These are phyloP conservation scores for Cruciata laevipes DNA, from an alignment of 257 asterid species.

Conservation along the genomic window DNA sequence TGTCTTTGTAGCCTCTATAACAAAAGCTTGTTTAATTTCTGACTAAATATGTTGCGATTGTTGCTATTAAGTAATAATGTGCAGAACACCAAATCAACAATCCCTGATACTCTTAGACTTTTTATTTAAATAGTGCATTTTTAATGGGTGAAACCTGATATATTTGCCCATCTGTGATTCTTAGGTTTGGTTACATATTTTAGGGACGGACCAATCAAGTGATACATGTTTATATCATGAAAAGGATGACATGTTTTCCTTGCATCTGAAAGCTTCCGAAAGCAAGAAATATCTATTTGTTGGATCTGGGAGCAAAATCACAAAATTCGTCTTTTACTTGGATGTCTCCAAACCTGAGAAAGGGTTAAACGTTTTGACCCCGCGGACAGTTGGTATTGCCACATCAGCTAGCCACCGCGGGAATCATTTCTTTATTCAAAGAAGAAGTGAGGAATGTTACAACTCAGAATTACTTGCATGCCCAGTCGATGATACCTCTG, in stretches of 20 bases:
- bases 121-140: not conserved
- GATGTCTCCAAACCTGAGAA: constrained; percentile 60
- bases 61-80: not conserved
- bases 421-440: constrained; percentile 67
- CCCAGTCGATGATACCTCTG: constrained; percentile 64
- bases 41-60: not conserved
- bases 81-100: not conserved
- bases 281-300: constrained; percentile 84
- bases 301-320: constrained; percentile 73
- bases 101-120: not conserved
- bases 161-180: constrained; percentile 16
- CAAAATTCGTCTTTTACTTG: constrained; percentile 75
- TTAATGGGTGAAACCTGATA: not conserved
- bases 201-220: constrained; percentile 62
- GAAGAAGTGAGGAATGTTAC: constrained; percentile 76
- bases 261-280: constrained; percentile 65
- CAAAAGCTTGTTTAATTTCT: not conserved
- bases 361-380: constrained; percentile 63
- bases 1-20: not conserved
- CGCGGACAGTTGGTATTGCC: constrained; percentile 64
- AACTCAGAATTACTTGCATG: constrained; percentile 86
- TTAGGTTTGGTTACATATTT: constrained; percentile 83
- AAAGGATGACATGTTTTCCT: constrained; percentile 77
- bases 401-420: constrained; percentile 93
- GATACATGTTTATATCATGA: constrained; percentile 88